These are phyloP conservation scores for Noccaea caerulescens DNA, from an alignment of 345 rosid species.

Conservation along the genomic window DNA sequence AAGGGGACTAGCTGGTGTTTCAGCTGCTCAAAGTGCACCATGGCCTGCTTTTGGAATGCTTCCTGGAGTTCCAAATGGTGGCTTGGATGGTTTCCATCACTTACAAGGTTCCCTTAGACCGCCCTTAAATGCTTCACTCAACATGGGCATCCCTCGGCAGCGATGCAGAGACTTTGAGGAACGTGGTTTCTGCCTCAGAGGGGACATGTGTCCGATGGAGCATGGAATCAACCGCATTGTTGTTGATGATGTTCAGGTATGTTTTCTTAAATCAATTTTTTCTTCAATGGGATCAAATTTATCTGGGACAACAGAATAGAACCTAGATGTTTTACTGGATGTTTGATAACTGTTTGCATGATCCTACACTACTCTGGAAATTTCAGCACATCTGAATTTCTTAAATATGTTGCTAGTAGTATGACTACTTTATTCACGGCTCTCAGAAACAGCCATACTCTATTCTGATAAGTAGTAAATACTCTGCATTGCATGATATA, in stretches of 20 bases:
- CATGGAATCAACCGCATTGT: conserved; percentile 98
- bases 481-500: conserved; percentile 20
- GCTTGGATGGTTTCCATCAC: conserved; percentile 74
- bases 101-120: conserved; percentile 79
- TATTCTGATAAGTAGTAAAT: conserved; percentile 1
- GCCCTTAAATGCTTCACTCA: conserved; percentile 59
- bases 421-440: conserved; percentile 19
- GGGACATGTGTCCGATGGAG: conserved; percentile 99
- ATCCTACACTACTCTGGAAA: conserved; percentile 1
- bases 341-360: conserved; percentile 19
- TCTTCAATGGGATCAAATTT: background rate
- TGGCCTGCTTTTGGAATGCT: conserved; percentile 87
- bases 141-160: conserved; percentile 77
- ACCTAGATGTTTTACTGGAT: conserved; percentile 19
- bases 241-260: conserved; percentile 97
- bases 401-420: conserved; percentile 21
- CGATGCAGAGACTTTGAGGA: conserved; percentile 98
- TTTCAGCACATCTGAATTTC: conserved; percentile 9
- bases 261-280: background rate
- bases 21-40: conserved; percentile 64
- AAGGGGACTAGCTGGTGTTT: conserved; percentile 70
- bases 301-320: background rate
- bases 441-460: conserved; percentile 11
- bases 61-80: conserved; percentile 76
- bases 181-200: conserved; percentile 97